These are phyloP conservation scores for Microsporum audouinii DNA, from an alignment of 2,329 filamentous ascomycete species.

Conservation along the genomic window DNA sequence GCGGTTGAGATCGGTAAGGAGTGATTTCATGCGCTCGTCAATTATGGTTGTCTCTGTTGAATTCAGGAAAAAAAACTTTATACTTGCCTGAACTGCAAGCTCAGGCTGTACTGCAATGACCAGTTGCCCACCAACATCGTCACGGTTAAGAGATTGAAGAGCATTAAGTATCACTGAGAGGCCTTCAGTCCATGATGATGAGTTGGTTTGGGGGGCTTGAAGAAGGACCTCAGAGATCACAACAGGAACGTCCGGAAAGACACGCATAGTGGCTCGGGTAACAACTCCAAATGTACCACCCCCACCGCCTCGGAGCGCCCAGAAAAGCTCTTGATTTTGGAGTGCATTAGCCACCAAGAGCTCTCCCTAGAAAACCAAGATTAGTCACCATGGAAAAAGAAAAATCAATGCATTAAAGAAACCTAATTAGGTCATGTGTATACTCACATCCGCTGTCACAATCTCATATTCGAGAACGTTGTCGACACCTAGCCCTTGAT, in stretches of 20 bases:
- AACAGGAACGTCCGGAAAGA: constrained; percentile 25
- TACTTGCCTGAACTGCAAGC: not conserved
- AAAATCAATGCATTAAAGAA: constrained; percentile 16
- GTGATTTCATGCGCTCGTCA: not conserved
- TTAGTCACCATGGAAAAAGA: not conserved
- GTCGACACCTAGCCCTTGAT: constrained; percentile 50
- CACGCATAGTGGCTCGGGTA: constrained; percentile 43
- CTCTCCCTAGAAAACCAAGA: not conserved
- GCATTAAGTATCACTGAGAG: not conserved
- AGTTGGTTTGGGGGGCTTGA: not conserved
- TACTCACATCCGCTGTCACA: constrained; percentile 37
- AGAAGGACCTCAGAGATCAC: not conserved
- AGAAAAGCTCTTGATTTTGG: constrained; percentile 47
- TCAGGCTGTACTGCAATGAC: not conserved
- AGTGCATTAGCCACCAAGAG: not conserved
- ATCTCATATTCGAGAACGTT: constrained; percentile 47
- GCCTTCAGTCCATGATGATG: not conserved
- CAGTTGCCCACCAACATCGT: not conserved
- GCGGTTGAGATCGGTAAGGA: not conserved
- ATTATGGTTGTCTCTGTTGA: not conserved
- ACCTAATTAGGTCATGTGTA: constrained; percentile 37
- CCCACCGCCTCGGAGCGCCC: constrained; percentile 51
- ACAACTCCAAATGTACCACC: constrained; percentile 50
- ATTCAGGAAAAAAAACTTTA: not conserved
- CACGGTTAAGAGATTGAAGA: not conserved